A percentile compares a stretch with the other conserved stretches of the same genome.
Conservation (phyloP, 2,329 filamentous ascomycete species). For the Diaporthe capsici region DNA sequence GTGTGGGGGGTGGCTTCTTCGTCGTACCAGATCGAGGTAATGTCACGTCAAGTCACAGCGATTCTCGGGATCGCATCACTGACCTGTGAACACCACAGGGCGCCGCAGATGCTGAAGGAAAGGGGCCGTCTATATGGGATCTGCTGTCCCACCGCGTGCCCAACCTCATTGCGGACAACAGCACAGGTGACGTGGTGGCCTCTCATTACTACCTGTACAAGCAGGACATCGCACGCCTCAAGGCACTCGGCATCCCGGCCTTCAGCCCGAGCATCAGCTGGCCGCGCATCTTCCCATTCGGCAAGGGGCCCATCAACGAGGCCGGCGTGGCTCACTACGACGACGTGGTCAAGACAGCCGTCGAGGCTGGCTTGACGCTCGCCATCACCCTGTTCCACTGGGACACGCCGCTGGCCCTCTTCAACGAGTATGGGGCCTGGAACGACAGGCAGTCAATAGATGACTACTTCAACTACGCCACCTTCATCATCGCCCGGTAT, state of each 20-base stretch:
- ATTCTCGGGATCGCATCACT: background rate
- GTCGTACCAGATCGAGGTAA: slow-evolving; percentile 34
- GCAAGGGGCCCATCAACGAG: slow-evolving; percentile 32
- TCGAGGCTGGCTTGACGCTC: slow-evolving; percentile 20
- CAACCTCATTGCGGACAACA: slow-evolving; percentile 27
- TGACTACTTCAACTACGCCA: slow-evolving; percentile 37
- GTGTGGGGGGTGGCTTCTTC: slow-evolving; percentile 34
- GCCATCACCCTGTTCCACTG: slow-evolving; percentile 34
- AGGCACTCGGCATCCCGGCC: slow-evolving; percentile 22
- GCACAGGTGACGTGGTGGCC: slow-evolving; percentile 21
- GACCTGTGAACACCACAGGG: background rate
- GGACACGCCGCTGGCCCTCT: slow-evolving; percentile 31
- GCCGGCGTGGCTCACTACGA: slow-evolving; percentile 31
- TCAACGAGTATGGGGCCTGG: slow-evolving; percentile 32
- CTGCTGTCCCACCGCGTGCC: slow-evolving; percentile 33
- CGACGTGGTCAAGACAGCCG: slow-evolving; percentile 29
- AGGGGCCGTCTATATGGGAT: slow-evolving; percentile 32
- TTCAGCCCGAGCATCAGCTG: slow-evolving; percentile 30
- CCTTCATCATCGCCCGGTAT: slow-evolving; percentile 28
- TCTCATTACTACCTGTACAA: slow-evolving; percentile 36
- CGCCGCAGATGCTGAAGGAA: slow-evolving; percentile 30
- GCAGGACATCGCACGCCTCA: slow-evolving; percentile 34
- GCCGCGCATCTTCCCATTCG: slow-evolving; percentile 34
- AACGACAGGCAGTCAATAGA: slow-evolving; percentile 26
- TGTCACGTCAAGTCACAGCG: background rate